Evolutionary conservation across 768 basidiomycete species (phyloP), one percentile per base, ranked within the genome.

Genomic region (Lactarius vividus): DNA sequence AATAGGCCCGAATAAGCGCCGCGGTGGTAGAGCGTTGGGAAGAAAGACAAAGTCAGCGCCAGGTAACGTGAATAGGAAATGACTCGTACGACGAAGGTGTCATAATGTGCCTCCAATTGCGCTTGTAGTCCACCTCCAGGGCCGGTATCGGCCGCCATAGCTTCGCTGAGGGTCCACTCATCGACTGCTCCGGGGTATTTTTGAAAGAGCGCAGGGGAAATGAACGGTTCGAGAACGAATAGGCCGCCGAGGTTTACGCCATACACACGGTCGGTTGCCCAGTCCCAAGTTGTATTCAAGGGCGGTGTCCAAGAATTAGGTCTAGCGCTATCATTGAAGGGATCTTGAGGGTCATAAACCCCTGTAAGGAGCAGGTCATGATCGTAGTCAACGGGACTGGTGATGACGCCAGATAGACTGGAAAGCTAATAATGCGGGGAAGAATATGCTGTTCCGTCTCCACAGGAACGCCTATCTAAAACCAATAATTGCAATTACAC

Each of bases 221-320:
- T 91, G 77, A 90, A 92, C 1, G 91, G 92, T 76, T 96, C 94
- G 28, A 88, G 82, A 44, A 88, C 85, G 70, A 94, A 85, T 79
- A 87, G 85, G 0, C 92, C 92, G 33, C 88, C 89, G 31, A 94
- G 77, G 72, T 92, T 92, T 58, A 89, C 86, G 28, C 85, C 90
- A 67, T 80, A 80, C 35, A 88, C 77, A 44, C 78, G 83, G 77
- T 92, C 82, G 56, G 79, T 79, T 18, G 82, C 84, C 79, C 81
- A 95, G 55, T 79, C 81, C 91, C 93, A 97, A 23, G 78, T 83
- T 71, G 88, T 81, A 76, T 90, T 92, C 61, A 97, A 80, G 16
- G 90, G 82, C 2, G 91, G 91, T 3, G 90, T 88, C 86, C 89
- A 96, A 2, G 83, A 85, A 71, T 95, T 92, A 5, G 90, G 83